Percentiles rank a stretch among this genome's conserved stretches.
Conservation (phyloP, 2,329 filamentous ascomycete species). For the Annulohypoxylon truncatum region DNA sequence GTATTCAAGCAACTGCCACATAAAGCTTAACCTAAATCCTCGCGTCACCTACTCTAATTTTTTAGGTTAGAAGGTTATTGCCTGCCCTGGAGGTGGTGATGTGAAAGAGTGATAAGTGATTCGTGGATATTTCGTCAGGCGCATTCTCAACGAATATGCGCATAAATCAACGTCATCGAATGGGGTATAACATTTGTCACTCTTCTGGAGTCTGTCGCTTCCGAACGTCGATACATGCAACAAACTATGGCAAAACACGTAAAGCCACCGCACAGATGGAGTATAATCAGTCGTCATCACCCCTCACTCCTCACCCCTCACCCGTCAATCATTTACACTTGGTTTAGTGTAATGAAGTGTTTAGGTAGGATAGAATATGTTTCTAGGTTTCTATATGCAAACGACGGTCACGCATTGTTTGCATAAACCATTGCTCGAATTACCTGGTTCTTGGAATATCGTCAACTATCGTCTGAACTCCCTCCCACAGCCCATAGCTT, state of each 20-base stretch:
- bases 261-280: slow-evolving; percentile 35
- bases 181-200: not conserved
- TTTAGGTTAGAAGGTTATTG: not conserved
- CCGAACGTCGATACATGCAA: slow-evolving; percentile 6
- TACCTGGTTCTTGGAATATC: not conserved
- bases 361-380: slow-evolving; percentile 2
- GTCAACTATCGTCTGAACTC: slow-evolving; percentile 13
- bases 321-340: slow-evolving; percentile 8
- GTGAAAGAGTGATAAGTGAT: not conserved
- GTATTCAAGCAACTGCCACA: not conserved
- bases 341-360: not conserved
- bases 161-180: slow-evolving; percentile 22
- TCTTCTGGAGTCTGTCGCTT: not conserved
- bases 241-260: slow-evolving; percentile 1
- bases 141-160: slow-evolving; percentile 16
- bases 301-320: not conserved
- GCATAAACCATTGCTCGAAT: not conserved
- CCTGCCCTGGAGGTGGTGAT: not conserved
- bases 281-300: slow-evolving; percentile 4
- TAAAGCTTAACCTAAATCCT: slow-evolving; percentile 5
- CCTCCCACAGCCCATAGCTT: slow-evolving; percentile 37
- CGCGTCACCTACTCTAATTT: not conserved
- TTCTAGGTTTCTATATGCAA: not conserved
- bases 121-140: not conserved
- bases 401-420: not conserved